Conservation (phyloP, 1,284 basidiomycete species). For the Irpex lacteus region DNA sequence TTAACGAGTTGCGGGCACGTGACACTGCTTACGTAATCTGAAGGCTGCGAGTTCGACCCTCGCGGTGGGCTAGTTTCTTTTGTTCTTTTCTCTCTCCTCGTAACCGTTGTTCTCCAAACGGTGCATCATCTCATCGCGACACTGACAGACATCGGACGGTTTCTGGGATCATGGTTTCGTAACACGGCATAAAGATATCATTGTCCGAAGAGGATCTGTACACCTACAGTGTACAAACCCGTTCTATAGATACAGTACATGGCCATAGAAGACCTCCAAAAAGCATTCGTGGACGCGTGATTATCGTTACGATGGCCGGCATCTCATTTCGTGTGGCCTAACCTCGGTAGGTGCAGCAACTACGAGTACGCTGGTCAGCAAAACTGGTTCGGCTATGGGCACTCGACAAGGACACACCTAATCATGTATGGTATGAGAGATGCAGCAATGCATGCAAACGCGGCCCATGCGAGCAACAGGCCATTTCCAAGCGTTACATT, state of each 20-base stretch:
- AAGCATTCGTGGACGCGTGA: background rate
- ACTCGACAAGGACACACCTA: constrained; percentile 33
- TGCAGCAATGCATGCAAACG: constrained; percentile 59
- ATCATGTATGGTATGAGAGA: constrained; percentile 74
- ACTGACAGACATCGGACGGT: background rate
- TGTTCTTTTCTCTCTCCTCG: too few species aligned
- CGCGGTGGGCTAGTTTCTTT: constrained; percentile 67
- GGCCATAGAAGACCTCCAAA: background rate
- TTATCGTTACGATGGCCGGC: constrained; percentile 16
- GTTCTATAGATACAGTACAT: background rate
- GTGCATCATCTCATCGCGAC: too few species aligned
- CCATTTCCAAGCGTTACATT: constrained; percentile 58
- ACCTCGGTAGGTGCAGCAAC: constrained; percentile 72
- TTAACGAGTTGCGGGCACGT: constrained; percentile 31
- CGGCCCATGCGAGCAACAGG: constrained; percentile 66
- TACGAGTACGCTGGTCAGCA: constrained; percentile 21
- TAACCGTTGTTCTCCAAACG: too few species aligned
- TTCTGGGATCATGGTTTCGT: background rate
- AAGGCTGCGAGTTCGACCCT: constrained; percentile 89
- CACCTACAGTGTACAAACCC: background rate
- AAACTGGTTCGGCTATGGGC: background rate
- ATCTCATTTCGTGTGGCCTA: constrained; percentile 25
- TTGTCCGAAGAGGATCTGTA: background rate
- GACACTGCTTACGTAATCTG: constrained; percentile 41
- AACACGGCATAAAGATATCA: background rate